A percentile compares a stretch with the other conserved stretches of the same genome.
Conservation (phyloP, 768 basidiomycete species). For the Daedalea quercina region DNA sequence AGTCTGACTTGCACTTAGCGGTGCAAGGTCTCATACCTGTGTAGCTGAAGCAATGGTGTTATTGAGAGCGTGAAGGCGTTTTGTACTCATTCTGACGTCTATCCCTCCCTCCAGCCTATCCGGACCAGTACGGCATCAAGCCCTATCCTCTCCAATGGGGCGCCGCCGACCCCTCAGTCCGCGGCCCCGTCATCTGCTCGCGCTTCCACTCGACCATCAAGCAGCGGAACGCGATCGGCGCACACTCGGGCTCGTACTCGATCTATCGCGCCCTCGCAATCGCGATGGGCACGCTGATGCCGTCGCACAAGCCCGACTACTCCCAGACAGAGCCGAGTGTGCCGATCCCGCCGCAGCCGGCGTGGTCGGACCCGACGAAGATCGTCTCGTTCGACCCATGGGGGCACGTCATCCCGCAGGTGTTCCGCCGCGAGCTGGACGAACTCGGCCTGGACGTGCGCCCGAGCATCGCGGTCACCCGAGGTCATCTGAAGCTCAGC, state of each 20-base stretch:
- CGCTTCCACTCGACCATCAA: conserved; percentile 82
- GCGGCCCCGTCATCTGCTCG: conserved; percentile 87
- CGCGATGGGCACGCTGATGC: conserved; percentile 79
- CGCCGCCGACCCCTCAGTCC: conserved; percentile 48
- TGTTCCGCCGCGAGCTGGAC: conserved; percentile 57
- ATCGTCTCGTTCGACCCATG: conserved; percentile 94
- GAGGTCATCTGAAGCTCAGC: conserved; percentile 89
- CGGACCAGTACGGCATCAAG: conserved; percentile 85
- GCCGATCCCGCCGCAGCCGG: conserved; percentile 62
- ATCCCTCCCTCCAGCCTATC: conserved; percentile 48
- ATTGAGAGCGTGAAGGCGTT: too few relatives aligned
- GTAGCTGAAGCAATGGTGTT: too few relatives aligned
- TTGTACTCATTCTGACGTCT: too few relatives aligned
- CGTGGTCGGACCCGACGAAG: conserved; percentile 72
- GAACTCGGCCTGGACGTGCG: conserved; percentile 73
- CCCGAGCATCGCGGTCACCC: conserved; percentile 90
- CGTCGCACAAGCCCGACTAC: conserved; percentile 79
- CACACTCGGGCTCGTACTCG: conserved; percentile 89
- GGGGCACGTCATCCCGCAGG: conserved; percentile 79
- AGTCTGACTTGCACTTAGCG: too few relatives aligned
- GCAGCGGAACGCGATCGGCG: conserved; percentile 88
- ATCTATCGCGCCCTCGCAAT: conserved; percentile 93
- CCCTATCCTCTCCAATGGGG: conserved; percentile 84
- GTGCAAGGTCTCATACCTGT: too few relatives aligned
- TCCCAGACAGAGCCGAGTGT: conserved; percentile 81